Evolutionary conservation across 2,329 filamentous ascomycete species (phyloP), one percentile per base, ranked within the genome.

Genomic region (Pestalotiopsis sp.): DNA sequence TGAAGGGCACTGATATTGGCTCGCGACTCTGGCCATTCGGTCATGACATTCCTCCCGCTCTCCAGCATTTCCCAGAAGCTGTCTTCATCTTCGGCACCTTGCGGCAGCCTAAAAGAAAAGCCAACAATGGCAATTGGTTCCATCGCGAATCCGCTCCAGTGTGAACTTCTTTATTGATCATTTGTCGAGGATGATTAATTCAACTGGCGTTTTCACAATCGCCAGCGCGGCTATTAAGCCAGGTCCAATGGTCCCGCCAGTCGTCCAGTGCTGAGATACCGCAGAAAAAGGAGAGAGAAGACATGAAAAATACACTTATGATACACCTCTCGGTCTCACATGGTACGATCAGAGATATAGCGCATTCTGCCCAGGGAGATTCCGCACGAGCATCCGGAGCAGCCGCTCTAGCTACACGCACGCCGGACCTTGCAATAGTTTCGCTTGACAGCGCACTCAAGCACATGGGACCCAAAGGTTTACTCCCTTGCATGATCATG

Each of bases 11-110:
- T 36, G n/a, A 38, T 25, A 20, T 66, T 59, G 25, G 45, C 25
- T 23, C 64, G 14, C 39, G 64, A 66, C 9, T 59, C 31, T 9
- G 64, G 64, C 64, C 49, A 66, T 14, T 58, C 17, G 1, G 64
- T 66, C 49, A 57, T 66, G 25, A 66, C 38, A 20, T 66, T 66
- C n/a, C 36, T 58, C 20, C 64, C 25, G 6, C 56, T 57, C 52
- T 66, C 45, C 25, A 66, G 45, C 36, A 49, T 45, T n/a, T 59
- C 52, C 64, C 64, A 66, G 6, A 66, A 66, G 52, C 64, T 59
- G 25, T 20, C 23, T 13, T 58, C 64, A 45, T 66, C 52, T n/a
- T 66, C 52, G 17, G 45, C 64, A 58, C 45, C 64, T 25, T 66
- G 64, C 23, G 64, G 64, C 12, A 66, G 64, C 64, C 36, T 27